Conservation (phyloP, 2,329 filamentous ascomycete species). For the Amylocarpus encephaloides region DNA sequence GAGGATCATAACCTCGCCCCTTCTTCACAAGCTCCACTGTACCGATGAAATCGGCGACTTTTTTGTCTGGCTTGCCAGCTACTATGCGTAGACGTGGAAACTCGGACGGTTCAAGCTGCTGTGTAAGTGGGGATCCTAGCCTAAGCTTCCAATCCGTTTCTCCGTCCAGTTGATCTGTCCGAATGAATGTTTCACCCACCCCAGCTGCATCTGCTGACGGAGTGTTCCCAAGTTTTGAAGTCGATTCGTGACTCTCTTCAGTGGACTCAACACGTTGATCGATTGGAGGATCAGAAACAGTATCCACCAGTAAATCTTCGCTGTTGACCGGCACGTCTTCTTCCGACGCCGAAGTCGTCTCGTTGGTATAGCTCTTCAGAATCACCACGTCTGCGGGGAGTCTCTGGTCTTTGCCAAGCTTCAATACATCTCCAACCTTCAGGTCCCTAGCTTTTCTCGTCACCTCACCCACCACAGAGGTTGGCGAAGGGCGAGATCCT, state of each 20-base stretch:
- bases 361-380: constrained; percentile 68
- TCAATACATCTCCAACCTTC: constrained; percentile 92
- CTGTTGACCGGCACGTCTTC: constrained; percentile 8
- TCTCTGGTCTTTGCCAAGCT: constrained; percentile 83
- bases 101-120: constrained; percentile 66
- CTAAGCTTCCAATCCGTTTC: constrained; percentile 99
- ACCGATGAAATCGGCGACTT: constrained; percentile 93
- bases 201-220: constrained; percentile 28
- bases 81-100: constrained; percentile 65
- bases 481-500: constrained; percentile 36
- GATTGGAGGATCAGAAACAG: constrained; percentile 27
- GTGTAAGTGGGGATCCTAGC: constrained; percentile 77
- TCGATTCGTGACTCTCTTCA: constrained; percentile 21
- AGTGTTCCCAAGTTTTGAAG: constrained; percentile 23
- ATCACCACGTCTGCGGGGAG: constrained; percentile 94
- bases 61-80: constrained; percentile 85
- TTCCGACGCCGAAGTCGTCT: constrained; percentile 34
- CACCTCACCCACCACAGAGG: constrained; percentile 55
- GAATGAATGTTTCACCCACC: constrained; percentile 84
- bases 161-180: constrained; percentile 93
- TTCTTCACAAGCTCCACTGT: constrained; percentile 68
- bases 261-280: constrained; percentile 19
- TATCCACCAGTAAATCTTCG: constrained; percentile 26
- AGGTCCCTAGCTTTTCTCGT: constrained; percentile 80
- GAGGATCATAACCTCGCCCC: constrained; percentile 42